These are phyloP conservation scores for Myochromella boudieri DNA, from an alignment of 768 basidiomycete species.

Conservation along the genomic window DNA sequence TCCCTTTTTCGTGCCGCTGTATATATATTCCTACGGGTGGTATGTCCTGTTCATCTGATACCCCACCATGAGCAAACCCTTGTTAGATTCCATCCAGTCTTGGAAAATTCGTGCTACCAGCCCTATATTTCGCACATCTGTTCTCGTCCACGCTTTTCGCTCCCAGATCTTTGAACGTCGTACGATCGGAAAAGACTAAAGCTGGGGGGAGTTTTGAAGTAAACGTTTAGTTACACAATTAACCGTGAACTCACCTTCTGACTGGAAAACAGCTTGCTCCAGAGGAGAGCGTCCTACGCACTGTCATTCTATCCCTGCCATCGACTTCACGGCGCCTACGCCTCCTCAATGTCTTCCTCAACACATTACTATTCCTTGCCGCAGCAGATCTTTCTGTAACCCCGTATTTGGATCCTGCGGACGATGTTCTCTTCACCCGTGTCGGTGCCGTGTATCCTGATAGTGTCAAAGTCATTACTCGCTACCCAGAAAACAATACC, in stretches of 20 bases:
- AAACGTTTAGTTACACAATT: neutral
- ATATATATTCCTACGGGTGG: constrained; percentile 53
- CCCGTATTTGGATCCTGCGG: constrained; percentile 56
- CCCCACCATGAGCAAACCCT: constrained; percentile 1
- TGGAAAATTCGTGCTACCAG: constrained; percentile 29
- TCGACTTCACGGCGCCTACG: constrained; percentile 29
- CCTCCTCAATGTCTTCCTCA: constrained; percentile 28
- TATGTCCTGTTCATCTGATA: constrained; percentile 23
- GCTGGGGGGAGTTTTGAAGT: too few species aligned
- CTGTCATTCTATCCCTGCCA: constrained; percentile 33
- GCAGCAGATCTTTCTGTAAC: constrained; percentile 50
- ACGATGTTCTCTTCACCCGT: constrained; percentile 61
- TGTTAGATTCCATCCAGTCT: constrained; percentile 40
- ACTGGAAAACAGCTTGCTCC: constrained; percentile 7
- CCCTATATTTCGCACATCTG: constrained; percentile 28
- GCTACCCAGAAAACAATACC: constrained; percentile 47
- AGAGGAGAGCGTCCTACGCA: constrained; percentile 6
- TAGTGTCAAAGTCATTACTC: constrained; percentile 59
- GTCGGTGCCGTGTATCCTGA: constrained; percentile 71
- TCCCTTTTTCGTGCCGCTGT: constrained; percentile 40
- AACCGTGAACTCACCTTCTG: constrained; percentile 1
- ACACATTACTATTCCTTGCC: constrained; percentile 32
- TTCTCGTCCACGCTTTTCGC: constrained; percentile 20
- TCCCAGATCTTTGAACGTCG: neutral
- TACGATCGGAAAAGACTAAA: constrained; percentile 8